phyloP scores from a whole-genome alignment of 108 stramenopile species.

The Skeletonema menzelii region DNA sequence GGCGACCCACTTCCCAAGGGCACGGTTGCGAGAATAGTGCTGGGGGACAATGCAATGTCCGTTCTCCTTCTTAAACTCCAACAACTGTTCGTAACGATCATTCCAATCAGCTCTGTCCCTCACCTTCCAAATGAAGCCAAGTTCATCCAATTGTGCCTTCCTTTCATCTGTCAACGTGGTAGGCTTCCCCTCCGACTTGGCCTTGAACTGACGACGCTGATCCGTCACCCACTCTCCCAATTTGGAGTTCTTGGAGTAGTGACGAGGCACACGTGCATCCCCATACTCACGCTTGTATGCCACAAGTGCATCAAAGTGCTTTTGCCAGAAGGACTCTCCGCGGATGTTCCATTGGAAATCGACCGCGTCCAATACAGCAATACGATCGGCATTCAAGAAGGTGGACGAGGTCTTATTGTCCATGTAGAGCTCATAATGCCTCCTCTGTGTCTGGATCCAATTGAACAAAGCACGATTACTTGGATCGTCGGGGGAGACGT shows the following conservation, averaged over 20 bases:
- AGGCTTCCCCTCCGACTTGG: slow-evolving; percentile 43
- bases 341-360: slow-evolving; percentile 40
- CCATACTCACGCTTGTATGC: slow-evolving; percentile 62
- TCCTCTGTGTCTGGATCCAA: slow-evolving; percentile 54
- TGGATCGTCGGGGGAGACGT: slow-evolving; percentile 20
- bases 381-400: slow-evolving; percentile 40
- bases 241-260: slow-evolving; percentile 51
- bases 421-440: slow-evolving; percentile 50
- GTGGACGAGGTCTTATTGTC: slow-evolving; percentile 8
- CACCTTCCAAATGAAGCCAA: slow-evolving; percentile 79
- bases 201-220: slow-evolving; percentile 65
- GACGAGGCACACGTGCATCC: slow-evolving; percentile 62
- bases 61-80: slow-evolving; percentile 61
- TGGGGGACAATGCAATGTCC: slow-evolving; percentile 64
- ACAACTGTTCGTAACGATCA: slow-evolving; percentile 58
- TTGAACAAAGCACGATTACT: slow-evolving; percentile 18
- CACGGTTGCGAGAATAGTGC: slow-evolving; percentile 56
- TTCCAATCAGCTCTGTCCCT: slow-evolving; percentile 73
- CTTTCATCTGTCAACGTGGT: slow-evolving; percentile 63
- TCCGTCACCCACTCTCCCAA: slow-evolving; percentile 70
- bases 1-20: slow-evolving; percentile 82
- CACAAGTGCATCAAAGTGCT: slow-evolving; percentile 52
- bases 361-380: slow-evolving; percentile 36
- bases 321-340: slow-evolving; percentile 53
- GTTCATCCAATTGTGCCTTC: slow-evolving; percentile 51